Evolutionary conservation across 768 basidiomycete species (phyloP).

Genomic region (Amanita rubescens): DNA sequence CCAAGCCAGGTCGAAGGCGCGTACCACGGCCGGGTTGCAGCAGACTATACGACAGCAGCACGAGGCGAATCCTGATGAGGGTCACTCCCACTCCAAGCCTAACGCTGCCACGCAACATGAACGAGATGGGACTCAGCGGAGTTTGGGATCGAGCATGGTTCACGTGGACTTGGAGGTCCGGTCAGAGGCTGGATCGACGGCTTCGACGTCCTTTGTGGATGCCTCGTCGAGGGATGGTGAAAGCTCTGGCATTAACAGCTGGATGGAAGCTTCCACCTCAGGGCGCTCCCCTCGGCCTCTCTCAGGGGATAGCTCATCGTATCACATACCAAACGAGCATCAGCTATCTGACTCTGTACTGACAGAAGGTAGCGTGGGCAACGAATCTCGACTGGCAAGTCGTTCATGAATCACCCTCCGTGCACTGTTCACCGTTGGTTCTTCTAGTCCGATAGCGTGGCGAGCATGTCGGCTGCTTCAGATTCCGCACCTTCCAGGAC

Average conservation of each 20-base stretch:
- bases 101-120: neutral
- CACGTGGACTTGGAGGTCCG: constrained; percentile 32
- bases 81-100: neutral
- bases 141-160: constrained; percentile 19
- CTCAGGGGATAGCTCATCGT: neutral
- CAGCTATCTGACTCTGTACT: constrained; percentile 36
- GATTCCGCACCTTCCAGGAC: constrained; percentile 34
- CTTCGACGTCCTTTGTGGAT: no score
- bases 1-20: constrained; percentile 28
- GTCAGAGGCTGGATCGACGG: constrained; percentile 43
- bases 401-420: neutral
- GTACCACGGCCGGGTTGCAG: constrained; percentile 6
- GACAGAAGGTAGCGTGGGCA: constrained; percentile 17
- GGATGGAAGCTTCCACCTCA: constrained; percentile 19
- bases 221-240: constrained; percentile 31
- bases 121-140: constrained; percentile 3
- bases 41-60: constrained; percentile 5
- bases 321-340: constrained; percentile 9
- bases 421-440: neutral
- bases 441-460: constrained; percentile 26
- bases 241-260: constrained; percentile 32
- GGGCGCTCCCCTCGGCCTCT: neutral
- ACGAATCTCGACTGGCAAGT: constrained; percentile 13
- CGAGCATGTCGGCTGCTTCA: constrained; percentile 20
- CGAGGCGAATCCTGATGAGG: no score